A percentile compares a stretch with the other conserved stretches of the same genome.
These are phyloP conservation scores for Solanum acaule DNA, from an alignment of 257 asterid genomes.

Conservation along the genomic window DNA sequence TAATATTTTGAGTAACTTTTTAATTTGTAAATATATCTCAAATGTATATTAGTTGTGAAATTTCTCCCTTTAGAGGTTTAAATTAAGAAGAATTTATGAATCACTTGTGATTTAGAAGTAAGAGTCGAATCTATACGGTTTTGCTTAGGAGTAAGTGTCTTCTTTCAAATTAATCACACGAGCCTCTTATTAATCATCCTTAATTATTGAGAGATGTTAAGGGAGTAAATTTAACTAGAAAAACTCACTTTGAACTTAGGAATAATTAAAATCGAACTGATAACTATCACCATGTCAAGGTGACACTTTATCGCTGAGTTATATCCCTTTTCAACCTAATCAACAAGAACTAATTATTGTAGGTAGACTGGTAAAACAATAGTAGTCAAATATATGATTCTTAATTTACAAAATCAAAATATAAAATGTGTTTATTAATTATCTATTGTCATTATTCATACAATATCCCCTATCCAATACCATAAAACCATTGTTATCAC, in stretches of 20 bases:
- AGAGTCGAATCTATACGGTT: too few relatives aligned
- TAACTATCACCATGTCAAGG: accelerated
- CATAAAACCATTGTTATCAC: not conserved
- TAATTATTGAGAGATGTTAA: too few relatives aligned
- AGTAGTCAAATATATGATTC: not conserved
- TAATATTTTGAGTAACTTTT: not conserved
- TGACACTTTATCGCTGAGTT: accelerated
- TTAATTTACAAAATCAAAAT: not conserved
- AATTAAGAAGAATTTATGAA: too few relatives aligned
- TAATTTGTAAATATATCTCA: not conserved
- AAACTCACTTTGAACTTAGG: accelerated
- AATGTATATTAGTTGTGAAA: too few relatives aligned
- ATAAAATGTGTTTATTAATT: not conserved
- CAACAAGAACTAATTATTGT: not conserved
- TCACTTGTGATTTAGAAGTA: too few relatives aligned
- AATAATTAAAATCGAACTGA: too few relatives aligned
- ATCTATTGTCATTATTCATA: not conserved
- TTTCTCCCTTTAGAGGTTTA: too few relatives aligned
- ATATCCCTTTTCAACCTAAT: too few relatives aligned
- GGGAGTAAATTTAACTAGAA: not conserved
- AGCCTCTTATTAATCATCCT: not conserved
- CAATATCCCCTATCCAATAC: not conserved
- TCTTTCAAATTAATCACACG: accelerated
- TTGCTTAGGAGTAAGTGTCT: accelerated
- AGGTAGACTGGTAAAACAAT: not conserved